phyloP scores from a whole-genome alignment of 805 yeast genomes.

The Ogataea methanolica region DNA sequence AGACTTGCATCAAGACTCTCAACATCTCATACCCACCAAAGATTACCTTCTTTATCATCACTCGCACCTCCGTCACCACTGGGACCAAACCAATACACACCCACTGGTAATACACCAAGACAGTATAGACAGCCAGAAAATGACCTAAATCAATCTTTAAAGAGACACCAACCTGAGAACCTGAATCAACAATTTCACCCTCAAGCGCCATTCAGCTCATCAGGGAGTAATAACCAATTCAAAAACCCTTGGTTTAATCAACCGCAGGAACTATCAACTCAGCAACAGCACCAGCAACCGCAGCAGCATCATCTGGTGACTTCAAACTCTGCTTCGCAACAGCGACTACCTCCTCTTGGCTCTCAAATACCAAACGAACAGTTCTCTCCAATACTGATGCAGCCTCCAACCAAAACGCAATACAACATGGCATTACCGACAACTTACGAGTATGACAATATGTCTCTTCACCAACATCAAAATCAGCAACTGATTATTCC shows the following conservation, averaged over 20 bases:
- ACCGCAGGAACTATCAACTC: conserved; percentile 3
- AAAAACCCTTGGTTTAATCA: conserved; percentile 18
- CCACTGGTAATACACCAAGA: conserved; percentile 8
- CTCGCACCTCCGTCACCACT: conserved; percentile 8
- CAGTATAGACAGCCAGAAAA: conserved; percentile 14
- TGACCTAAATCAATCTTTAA: conserved; percentile 13
- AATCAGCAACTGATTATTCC: conserved; percentile 25
- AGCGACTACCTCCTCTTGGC: conserved; percentile 12
- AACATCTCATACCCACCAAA: conserved; percentile 15
- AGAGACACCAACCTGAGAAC: conserved; percentile 18
- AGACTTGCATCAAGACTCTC: conserved; percentile 13
- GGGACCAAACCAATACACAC: conserved; percentile 4
- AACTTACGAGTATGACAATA: conserved; percentile 21
- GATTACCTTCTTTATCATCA: conserved; percentile 18
- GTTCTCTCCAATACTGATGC: conserved; percentile 11
- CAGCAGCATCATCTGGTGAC: neutral
- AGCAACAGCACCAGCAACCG: neutral
- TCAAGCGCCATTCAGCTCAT: neutral
- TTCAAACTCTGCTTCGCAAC: conserved; percentile 1
- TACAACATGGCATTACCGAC: conserved; percentile 23
- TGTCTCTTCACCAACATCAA: conserved; percentile 9
- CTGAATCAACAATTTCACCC: conserved; percentile 4
- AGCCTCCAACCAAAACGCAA: conserved; percentile 11
- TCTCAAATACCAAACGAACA: conserved; percentile 9
- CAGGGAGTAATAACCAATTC: conserved; percentile 8